Evolutionary conservation across 768 basidiomycete species (phyloP), one percentile per base, ranked within the genome.

Genomic region (Baorangia bicolor): DNA sequence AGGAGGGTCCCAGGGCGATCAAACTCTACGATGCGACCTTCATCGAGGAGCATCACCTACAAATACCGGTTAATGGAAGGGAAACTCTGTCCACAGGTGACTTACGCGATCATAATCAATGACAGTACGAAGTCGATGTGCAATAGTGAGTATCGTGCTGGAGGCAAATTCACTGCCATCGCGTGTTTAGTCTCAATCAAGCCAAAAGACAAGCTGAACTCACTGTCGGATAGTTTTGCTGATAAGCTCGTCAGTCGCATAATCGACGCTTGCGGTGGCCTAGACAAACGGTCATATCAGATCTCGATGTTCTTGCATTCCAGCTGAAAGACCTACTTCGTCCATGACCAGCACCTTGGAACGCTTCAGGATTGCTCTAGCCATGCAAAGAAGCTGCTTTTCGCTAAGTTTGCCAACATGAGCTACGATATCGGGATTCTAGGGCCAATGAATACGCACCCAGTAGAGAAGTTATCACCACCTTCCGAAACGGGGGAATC

Each of bases 381-480:
- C 92, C 90, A 94, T 92, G 67, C 91, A 92, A 9, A 93, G 75
- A n/a, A 93, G 70, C 69, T 93, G 91, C 64, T 90, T 92, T 73
- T 92, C 88, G 31, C 86, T 85, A 41, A 12, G 53, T 50, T 12
- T 8, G 8, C 31, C 20, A 10, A 37, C 28, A 20, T 63, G 39
- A 68, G 50, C n/a, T 5, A 39, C 25, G 23, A 18, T 9, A 30
- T 33, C 16, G 6, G 14, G 20, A 23, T 12, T 42, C 21, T 16
- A 9, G n/a, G 28, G 31, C n/a, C 11, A 37, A 47, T 2, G 49
- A 40, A 49, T 2, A 67, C 78, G 43, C 54, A 88, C 87, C 89
- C 90, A 8, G 89, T 88, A 0, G 89, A 92, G 68, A 94, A 94
- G 74, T 94, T 95, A 20, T 95, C 93, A 18, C 90, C 91, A 2